Conservation (phyloP, 257 asterid species). For the Verbascum thapsus region DNA sequence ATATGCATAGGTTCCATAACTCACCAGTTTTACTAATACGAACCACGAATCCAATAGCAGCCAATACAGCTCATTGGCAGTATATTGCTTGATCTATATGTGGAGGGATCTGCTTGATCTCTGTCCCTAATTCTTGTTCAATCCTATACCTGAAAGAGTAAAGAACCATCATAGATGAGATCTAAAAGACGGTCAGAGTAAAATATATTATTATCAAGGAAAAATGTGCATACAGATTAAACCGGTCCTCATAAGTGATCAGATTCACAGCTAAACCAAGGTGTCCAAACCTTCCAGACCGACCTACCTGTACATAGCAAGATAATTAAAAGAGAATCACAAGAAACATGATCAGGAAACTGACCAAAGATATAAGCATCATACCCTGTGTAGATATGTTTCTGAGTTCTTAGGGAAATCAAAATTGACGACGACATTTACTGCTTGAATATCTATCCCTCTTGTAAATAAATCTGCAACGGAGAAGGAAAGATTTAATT, state of each 20-base stretch:
- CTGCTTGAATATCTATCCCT: constrained; percentile 89
- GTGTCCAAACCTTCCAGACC: constrained; percentile 85
- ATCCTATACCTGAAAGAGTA: constrained; percentile 62
- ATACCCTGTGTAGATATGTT: constrained; percentile 82
- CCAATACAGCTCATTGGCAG: constrained; percentile 46
- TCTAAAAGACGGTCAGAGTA: constrained; percentile 8
- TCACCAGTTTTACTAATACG: constrained; percentile 35
- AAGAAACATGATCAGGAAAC: neutral
- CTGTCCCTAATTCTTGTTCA: constrained; percentile 85
- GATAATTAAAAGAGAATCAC: constrained; percentile 6
- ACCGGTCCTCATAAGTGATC: constrained; percentile 77
- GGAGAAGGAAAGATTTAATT: constrained; percentile 14
- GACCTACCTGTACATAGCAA: constrained; percentile 58
- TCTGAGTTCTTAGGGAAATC: constrained; percentile 85
- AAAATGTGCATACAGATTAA: constrained; percentile 56
- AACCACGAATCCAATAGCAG: constrained; percentile 21
- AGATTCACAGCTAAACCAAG: constrained; percentile 82
- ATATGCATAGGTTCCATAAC: too few relatives aligned
- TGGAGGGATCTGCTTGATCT: constrained; percentile 85
- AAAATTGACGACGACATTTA: constrained; percentile 79
- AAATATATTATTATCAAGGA: constrained; percentile 6
- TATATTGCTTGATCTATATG: constrained; percentile 80
- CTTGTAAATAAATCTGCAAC: constrained; percentile 74
- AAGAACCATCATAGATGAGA: constrained; percentile 4
- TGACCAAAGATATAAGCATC: neutral